phyloP scores from a whole-genome alignment of 148 eudicot species.

The Spergularia marina region DNA sequence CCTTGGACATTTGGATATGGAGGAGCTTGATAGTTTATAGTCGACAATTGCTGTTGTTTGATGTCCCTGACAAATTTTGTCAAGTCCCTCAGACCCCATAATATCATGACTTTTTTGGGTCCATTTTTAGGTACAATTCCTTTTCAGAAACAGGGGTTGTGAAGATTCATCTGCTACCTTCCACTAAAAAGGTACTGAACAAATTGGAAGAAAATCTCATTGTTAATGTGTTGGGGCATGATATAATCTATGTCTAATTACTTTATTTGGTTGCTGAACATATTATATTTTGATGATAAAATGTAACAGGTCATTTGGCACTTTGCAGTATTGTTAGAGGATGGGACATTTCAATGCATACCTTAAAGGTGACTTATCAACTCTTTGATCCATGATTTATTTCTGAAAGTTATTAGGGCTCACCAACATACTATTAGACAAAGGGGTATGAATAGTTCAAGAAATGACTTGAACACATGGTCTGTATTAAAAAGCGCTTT shows the following conservation, averaged over 20 bases:
- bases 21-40: conserved; percentile 5
- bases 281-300: conserved; percentile 19
- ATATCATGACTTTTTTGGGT: conserved; percentile 19
- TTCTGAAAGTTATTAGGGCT: conserved; percentile 24
- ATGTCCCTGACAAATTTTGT: conserved; percentile 17
- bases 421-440: conserved; percentile 28
- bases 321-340: conserved; percentile 27
- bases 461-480: conserved; percentile 36
- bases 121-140: neutral
- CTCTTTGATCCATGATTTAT: conserved; percentile 22
- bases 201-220: conserved; percentile 8
- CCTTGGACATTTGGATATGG: conserved; percentile 1
- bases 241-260: conserved; percentile 17
- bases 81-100: conserved; percentile 7
- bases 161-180: conserved; percentile 10
- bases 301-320: conserved; percentile 31
- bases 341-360: conserved; percentile 27
- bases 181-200: neutral
- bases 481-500: conserved; percentile 25
- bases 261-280: conserved; percentile 23
- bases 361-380: conserved; percentile 31
- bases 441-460: conserved; percentile 31
- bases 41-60: neutral
- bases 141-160: neutral
- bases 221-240: conserved; percentile 2